A percentile compares a stretch with the other conserved stretches of the same genome.
Evolutionary conservation across 345 rosid genomes (phyloP).

Genomic region (Turnera subulata): DNA sequence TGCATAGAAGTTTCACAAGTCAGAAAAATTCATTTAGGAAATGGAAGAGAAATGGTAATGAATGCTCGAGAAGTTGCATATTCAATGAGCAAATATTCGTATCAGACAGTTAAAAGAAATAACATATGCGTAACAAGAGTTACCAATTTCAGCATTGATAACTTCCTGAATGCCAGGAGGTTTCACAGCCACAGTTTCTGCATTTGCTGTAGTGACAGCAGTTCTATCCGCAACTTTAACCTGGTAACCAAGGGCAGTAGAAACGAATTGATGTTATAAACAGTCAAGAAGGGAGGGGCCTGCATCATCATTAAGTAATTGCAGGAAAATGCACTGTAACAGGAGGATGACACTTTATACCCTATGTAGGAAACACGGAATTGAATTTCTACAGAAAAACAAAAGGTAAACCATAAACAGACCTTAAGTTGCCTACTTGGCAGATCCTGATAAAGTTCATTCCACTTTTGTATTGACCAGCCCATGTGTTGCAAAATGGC

Average conservation of each 20-base stretch:
- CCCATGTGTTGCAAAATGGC: conserved; percentile 66
- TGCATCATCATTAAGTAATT: not conserved
- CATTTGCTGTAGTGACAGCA: conserved; percentile 62
- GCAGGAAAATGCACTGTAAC: not conserved
- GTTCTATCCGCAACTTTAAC: conserved; percentile 89
- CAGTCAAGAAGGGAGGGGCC: not conserved
- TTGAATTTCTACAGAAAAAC: not conserved
- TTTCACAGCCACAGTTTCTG: conserved; percentile 67
- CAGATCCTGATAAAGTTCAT: conserved; percentile 73
- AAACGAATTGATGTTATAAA: conserved; percentile 4
- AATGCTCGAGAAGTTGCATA: not conserved
- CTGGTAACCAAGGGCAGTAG: conserved; percentile 26
- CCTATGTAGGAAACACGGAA: too few species aligned
- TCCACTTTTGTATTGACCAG: conserved; percentile 83
- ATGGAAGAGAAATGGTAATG: not conserved
- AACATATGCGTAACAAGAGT: conserved; percentile 2
- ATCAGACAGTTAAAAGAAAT: not conserved
- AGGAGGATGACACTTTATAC: not conserved
- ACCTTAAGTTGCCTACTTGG: conserved; percentile 94
- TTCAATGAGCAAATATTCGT: too few species aligned
- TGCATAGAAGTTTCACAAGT: conserved; percentile 22
- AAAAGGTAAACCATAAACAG: conserved; percentile 6
- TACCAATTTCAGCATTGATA: conserved; percentile 70
- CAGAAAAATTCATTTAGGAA: not conserved
- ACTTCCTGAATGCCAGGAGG: conserved; percentile 91